These are phyloP conservation scores for Jackrogersella multiformis DNA, from an alignment of 495 filamentous ascomycete species.

Conservation along the genomic window DNA sequence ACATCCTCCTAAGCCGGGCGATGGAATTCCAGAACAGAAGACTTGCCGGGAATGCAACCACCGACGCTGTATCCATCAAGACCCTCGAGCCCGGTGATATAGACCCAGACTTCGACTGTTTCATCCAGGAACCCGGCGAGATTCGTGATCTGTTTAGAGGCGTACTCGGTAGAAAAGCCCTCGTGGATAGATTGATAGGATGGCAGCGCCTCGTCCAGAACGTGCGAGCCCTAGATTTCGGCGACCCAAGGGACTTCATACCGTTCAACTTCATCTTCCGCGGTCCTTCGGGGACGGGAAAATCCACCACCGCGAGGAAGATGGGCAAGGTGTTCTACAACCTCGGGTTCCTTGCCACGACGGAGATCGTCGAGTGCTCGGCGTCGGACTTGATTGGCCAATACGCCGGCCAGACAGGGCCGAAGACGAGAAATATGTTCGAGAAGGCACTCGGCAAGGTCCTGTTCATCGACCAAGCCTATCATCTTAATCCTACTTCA, in stretches of 20 bases:
- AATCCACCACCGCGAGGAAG: constrained; percentile 73
- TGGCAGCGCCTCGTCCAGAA: not conserved
- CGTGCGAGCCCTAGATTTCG: not conserved
- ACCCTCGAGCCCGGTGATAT: not conserved
- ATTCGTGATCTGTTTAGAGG: not conserved
- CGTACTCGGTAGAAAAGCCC: not conserved
- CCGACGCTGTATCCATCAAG: not conserved
- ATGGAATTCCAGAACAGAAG: constrained; percentile 57
- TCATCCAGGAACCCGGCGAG: not conserved
- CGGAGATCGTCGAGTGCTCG: constrained; percentile 66
- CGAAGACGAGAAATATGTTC: constrained; percentile 64
- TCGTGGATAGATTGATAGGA: not conserved
- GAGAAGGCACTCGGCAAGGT: constrained; percentile 68
- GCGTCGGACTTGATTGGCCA: constrained; percentile 67
- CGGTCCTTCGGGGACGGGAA: constrained; percentile 67
- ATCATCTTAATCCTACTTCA: constrained; percentile 62
- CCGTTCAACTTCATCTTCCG: constrained; percentile 51
- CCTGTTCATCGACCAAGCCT: constrained; percentile 72
- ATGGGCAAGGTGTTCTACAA: constrained; percentile 78
- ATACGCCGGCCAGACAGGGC: constrained; percentile 69
- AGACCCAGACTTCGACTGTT: constrained; percentile 4
- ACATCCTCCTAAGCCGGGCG: constrained; percentile 66
- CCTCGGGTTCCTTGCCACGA: constrained; percentile 65
- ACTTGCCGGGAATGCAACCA: not conserved
- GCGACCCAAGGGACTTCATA: constrained; percentile 5